Percentiles rank a stretch among this genome's conserved stretches.
Conservation (phyloP, 306 rosid species). For the Benincasa hispida region DNA sequence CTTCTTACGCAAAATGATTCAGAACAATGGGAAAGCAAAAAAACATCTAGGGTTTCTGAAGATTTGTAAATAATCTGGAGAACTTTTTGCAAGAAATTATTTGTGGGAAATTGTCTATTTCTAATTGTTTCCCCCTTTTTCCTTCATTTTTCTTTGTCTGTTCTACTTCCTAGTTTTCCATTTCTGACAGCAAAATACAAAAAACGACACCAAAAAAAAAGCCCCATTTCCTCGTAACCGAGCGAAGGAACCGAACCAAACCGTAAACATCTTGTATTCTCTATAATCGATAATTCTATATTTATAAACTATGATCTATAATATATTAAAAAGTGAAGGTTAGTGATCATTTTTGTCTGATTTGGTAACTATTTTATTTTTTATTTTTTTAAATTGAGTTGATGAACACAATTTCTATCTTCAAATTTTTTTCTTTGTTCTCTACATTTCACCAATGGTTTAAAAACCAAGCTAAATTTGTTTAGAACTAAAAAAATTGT, state of each 20-base stretch:
- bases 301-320: no score
- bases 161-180: neutral
- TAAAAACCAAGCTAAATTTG: no score
- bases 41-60: conserved; percentile 6
- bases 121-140: conserved; percentile 1
- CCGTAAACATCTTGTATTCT: neutral
- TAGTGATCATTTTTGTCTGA: no score
- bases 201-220: neutral
- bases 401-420: no score
- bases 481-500: no score
- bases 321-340: no score
- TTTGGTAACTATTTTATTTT: no score
- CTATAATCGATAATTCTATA: no score
- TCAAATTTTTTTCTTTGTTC: no score
- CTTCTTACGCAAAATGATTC: neutral
- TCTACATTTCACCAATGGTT: no score
- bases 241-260: neutral
- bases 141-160: neutral
- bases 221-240: no score
- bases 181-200: neutral
- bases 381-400: no score
- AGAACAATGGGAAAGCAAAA: neutral
- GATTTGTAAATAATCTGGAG: neutral
- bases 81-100: neutral
- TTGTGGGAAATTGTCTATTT: neutral